These are phyloP conservation scores for Mycena capillaripes DNA, from an alignment of 768 basidiomycete genomes.

Conservation along the genomic window DNA sequence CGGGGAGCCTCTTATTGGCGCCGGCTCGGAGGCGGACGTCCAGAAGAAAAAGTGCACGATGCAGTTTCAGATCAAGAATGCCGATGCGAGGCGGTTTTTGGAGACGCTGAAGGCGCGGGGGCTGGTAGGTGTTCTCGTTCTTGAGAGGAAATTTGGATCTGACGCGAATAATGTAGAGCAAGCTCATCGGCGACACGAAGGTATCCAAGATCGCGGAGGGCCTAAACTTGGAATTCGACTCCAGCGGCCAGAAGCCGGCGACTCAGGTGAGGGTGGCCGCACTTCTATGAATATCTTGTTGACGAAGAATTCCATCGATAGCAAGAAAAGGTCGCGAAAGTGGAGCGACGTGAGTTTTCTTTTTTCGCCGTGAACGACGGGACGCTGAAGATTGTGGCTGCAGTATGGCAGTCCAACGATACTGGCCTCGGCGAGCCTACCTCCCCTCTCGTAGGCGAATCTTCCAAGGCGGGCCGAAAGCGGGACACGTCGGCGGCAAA, in stretches of 20 bases:
- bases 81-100: constrained; percentile 23
- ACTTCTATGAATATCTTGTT: not conserved
- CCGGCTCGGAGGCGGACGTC: not conserved
- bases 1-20: constrained; percentile 24
- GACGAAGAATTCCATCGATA: not conserved
- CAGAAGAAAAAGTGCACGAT: constrained; percentile 2
- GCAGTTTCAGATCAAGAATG: constrained; percentile 21
- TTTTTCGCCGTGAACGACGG: not conserved
- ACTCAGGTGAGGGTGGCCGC: constrained; percentile 22
- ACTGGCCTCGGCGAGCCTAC: constrained; percentile 14
- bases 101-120: constrained; percentile 33
- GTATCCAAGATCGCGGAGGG: constrained; percentile 32
- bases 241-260: constrained; percentile 13
- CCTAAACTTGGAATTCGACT: constrained; percentile 24
- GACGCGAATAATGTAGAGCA: constrained; percentile 1
- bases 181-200: constrained; percentile 31
- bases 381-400: not conserved
- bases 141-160: not conserved
- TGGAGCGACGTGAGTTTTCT: constrained; percentile 26
- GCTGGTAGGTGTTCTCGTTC: constrained; percentile 14
- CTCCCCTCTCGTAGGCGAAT: constrained; percentile 15
- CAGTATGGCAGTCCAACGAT: constrained; percentile 25
- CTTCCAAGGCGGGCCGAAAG: not conserved
- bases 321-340: constrained; percentile 33
- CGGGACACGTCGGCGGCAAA: not conserved